These are phyloP conservation scores for Quaeritorhiza haematococci DNA, from an alignment of 371 early-diverging fungal genomes.

Conservation along the genomic window DNA sequence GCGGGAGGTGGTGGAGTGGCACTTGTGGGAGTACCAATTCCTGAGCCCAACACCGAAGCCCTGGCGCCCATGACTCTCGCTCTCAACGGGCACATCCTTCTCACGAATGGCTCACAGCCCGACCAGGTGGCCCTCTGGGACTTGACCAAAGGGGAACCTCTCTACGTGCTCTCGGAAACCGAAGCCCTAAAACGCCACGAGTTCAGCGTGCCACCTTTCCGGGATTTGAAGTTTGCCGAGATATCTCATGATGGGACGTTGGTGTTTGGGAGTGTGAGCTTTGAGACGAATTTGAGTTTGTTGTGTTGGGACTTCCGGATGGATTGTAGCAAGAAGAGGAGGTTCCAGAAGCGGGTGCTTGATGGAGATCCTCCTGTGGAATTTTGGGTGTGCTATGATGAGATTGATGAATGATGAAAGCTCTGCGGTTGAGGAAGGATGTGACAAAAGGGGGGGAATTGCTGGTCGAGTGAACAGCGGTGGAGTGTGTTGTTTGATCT, in stretches of 20 bases:
- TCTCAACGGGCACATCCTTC: constrained; percentile 26
- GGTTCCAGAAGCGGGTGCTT: constrained; percentile 5
- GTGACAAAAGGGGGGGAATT: too few species aligned
- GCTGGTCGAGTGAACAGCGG: too few species aligned
- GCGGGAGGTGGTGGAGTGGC: too few species aligned
- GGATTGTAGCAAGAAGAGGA: background rate
- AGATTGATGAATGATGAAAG: too few species aligned
- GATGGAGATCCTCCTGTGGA: background rate
- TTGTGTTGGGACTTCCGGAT: constrained; percentile 2
- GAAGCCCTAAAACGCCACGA: constrained; percentile 1
- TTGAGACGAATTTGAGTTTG: background rate
- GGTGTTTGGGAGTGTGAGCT: constrained; percentile 16
- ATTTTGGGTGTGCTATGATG: constrained; percentile 29
- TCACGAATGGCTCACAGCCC: constrained; percentile 25
- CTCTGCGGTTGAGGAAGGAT: too few species aligned
- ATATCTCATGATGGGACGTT: constrained; percentile 17
- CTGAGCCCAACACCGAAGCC: background rate
- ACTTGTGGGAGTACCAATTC: too few species aligned
- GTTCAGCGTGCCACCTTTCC: background rate
- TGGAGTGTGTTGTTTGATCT: too few species aligned
- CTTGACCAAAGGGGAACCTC: constrained; percentile 1
- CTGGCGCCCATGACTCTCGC: constrained; percentile 31
- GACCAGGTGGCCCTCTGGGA: constrained; percentile 27
- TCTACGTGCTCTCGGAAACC: constrained; percentile 15
- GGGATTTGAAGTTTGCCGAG: constrained; percentile 27